These are phyloP conservation scores for Podosphaera fusca DNA, from an alignment of 2,329 filamentous ascomycete genomes.

Conservation along the genomic window DNA sequence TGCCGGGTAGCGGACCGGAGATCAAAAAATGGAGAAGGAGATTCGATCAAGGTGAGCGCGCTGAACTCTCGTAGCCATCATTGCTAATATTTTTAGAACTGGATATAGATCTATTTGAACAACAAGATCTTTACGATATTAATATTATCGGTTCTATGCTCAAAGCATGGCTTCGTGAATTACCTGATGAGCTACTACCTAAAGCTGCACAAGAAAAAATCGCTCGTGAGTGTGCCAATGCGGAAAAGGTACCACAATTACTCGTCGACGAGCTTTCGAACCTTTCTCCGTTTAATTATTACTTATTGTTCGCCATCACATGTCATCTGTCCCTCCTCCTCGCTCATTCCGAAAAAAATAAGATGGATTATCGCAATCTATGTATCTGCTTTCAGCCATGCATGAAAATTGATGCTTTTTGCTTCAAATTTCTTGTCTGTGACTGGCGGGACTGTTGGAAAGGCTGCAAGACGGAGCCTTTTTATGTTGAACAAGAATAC, in stretches of 20 bases:
- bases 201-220: slow-evolving; percentile 64
- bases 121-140: slow-evolving; percentile 77
- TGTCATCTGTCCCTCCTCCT: slow-evolving; percentile 83
- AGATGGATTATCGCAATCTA: slow-evolving; percentile 90
- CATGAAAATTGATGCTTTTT: slow-evolving; percentile 87
- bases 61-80: background rate
- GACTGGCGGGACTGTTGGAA: slow-evolving; percentile 97
- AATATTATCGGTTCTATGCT: slow-evolving; percentile 93
- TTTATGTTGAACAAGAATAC: slow-evolving; percentile 50
- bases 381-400: slow-evolving; percentile 95
- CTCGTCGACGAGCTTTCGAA: slow-evolving; percentile 81
- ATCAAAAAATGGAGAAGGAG: slow-evolving; percentile 84
- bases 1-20: slow-evolving; percentile 73
- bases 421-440: slow-evolving; percentile 84
- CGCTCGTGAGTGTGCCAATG: slow-evolving; percentile 53
- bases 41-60: slow-evolving; percentile 53
- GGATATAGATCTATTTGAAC: slow-evolving; percentile 76
- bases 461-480: slow-evolving; percentile 75
- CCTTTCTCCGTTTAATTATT: slow-evolving; percentile 92
- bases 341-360: slow-evolving; percentile 84
- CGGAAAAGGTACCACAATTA: slow-evolving; percentile 60
- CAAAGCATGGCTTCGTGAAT: slow-evolving; percentile 81
- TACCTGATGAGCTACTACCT: slow-evolving; percentile 87
- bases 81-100: slow-evolving; percentile 30
- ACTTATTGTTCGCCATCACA: slow-evolving; percentile 88